phyloP scores from a whole-genome alignment of 2,329 filamentous ascomycete species.

The Endocalyx cinctus region DNA sequence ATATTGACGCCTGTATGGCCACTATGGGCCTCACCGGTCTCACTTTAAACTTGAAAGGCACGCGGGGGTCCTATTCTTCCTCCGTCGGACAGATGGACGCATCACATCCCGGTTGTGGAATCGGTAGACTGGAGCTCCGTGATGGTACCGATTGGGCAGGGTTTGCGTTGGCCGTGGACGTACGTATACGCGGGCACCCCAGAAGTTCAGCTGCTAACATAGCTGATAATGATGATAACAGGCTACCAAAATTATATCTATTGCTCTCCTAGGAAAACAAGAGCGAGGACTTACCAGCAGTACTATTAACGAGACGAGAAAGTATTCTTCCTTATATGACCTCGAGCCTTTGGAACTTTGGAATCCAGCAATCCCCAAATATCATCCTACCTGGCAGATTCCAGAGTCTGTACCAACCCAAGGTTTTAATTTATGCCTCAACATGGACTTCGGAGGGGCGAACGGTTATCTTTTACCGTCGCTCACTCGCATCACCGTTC shows the following conservation, averaged over 20 bases:
- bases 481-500: conserved; percentile 8
- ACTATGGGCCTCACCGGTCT: conserved; percentile 10
- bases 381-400: conserved; percentile 8
- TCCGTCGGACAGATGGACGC: conserved; percentile 8
- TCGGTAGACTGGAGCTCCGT: conserved; percentile 8
- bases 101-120: conserved; percentile 6
- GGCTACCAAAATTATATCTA: conserved; percentile 14
- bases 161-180: no score
- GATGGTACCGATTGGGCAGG: no score
- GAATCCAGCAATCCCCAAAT: conserved; percentile 11
- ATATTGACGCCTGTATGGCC: conserved; percentile 9
- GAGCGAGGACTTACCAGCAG: neutral
- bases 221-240: neutral
- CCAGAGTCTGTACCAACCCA: neutral
- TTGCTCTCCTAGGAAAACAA: conserved; percentile 8
- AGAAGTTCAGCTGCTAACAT: no score
- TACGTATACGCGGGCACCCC: no score
- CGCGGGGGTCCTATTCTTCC: conserved; percentile 1
- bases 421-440: conserved; percentile 13
- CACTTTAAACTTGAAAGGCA: conserved; percentile 8
- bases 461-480: conserved; percentile 6
- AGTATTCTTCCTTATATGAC: neutral
- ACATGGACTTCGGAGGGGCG: conserved; percentile 15
- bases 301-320: neutral
- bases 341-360: conserved; percentile 8